These are phyloP conservation scores for Blastosporella zonata DNA, from an alignment of 1,284 basidiomycete genomes.

Conservation along the genomic window DNA sequence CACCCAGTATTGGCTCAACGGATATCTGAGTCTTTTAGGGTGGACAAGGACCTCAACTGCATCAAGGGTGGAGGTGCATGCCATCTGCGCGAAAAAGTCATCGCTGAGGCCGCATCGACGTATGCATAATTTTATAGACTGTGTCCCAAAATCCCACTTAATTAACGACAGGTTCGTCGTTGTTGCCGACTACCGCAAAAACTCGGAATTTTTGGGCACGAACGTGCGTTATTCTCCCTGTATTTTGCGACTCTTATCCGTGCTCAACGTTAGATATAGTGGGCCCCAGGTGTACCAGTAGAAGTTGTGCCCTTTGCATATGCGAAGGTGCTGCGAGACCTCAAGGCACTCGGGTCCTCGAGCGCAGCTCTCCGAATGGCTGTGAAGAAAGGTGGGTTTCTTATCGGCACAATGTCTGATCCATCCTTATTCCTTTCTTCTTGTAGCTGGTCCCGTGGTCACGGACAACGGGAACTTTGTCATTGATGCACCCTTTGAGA, in stretches of 20 bases:
- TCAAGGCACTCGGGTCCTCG: constrained; percentile 66
- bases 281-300: constrained; percentile 87
- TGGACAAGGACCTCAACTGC: constrained; percentile 85
- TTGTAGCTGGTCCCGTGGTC: constrained; percentile 85
- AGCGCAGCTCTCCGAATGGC: constrained; percentile 80
- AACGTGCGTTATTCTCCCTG: constrained; percentile 56
- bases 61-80: constrained; percentile 99
- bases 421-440: background rate
- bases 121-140: constrained; percentile 32
- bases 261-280: constrained; percentile 47
- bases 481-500: constrained; percentile 87
- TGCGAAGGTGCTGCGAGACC: constrained; percentile 74
- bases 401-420: background rate
- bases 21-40: constrained; percentile 44
- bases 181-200: constrained; percentile 96
- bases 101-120: constrained; percentile 93
- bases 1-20: background rate
- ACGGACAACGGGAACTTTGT: constrained; percentile 96
- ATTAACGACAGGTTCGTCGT: constrained; percentile 70
- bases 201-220: constrained; percentile 79
- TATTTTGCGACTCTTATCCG: background rate
- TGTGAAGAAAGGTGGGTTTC: constrained; percentile 55
- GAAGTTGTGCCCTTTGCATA: constrained; percentile 98
- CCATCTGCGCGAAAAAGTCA: constrained; percentile 95
- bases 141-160: background rate